These are phyloP conservation scores for Angomonas ambiguus DNA, from an alignment of 208 protist species.

Conservation along the genomic window DNA sequence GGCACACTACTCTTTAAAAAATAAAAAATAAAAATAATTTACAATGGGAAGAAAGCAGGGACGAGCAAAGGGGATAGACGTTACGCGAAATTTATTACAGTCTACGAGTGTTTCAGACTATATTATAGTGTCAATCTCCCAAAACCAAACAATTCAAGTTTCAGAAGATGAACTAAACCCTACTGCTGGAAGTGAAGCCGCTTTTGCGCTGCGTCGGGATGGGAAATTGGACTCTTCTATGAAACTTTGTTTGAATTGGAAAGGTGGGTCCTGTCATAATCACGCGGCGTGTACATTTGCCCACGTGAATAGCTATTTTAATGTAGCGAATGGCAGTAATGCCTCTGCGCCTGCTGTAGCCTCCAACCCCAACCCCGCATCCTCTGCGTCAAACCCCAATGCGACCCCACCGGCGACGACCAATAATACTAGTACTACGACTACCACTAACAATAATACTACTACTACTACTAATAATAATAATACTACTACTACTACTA, in stretches of 20 bases:
- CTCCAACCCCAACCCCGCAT: not conserved
- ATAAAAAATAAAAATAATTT: not conserved
- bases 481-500: not conserved
- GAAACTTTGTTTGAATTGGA: conserved; percentile 76
- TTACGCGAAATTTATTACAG: conserved; percentile 71
- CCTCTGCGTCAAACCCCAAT: conserved; percentile 15
- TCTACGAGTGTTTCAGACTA: conserved; percentile 42
- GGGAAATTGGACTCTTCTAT: conserved; percentile 58
- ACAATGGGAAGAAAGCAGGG: conserved; percentile 30
- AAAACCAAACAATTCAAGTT: conserved; percentile 32
- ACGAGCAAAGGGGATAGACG: conserved; percentile 61
- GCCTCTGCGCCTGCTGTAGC: not conserved
- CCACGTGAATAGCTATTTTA: conserved; percentile 54
- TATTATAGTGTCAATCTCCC: conserved; percentile 54
- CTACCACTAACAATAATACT: not conserved
- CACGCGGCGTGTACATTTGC: conserved; percentile 69
- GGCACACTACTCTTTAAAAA: not conserved
- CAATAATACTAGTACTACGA: not conserved
- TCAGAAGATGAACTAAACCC: conserved; percentile 72
- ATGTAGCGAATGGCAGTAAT: conserved; percentile 13
- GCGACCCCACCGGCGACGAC: not conserved
- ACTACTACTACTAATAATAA: not conserved
- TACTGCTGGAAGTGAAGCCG: conserved; percentile 70
- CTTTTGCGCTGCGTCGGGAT: conserved; percentile 58
- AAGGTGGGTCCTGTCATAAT: conserved; percentile 64